Percentiles rank a stretch among this genome's conserved stretches.
These are phyloP conservation scores for Annulohypoxylon moriforme DNA, from an alignment of 495 filamentous ascomycete genomes.

Conservation along the genomic window DNA sequence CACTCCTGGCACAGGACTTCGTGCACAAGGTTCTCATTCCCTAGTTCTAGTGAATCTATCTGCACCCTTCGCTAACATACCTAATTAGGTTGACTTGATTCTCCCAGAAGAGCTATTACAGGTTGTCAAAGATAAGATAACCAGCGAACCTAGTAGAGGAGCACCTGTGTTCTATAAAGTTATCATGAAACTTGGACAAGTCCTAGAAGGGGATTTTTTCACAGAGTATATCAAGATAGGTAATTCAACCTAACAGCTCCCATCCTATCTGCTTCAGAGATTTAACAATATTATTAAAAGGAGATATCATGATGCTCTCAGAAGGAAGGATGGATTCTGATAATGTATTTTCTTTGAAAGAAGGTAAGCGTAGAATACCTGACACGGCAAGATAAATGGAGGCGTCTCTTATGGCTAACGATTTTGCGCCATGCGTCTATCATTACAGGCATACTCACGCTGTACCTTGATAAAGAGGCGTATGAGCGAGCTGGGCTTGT, in stretches of 20 bases:
- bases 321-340: conserved; percentile 84
- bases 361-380: conserved; percentile 62
- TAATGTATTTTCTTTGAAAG: conserved; percentile 77
- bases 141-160: conserved; percentile 43
- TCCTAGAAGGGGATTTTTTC: conserved; percentile 85
- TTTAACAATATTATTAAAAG: conserved; percentile 55
- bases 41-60: conserved; percentile 15
- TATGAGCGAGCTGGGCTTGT: conserved; percentile 88
- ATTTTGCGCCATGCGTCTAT: no score
- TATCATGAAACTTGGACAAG: conserved; percentile 75
- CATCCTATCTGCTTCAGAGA: neutral
- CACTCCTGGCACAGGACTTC: conserved; percentile 74
- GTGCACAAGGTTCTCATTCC: conserved; percentile 75
- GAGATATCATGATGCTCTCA: conserved; percentile 90
- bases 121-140: conserved; percentile 67
- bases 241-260: conserved; percentile 48
- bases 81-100: conserved; percentile 77
- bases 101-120: conserved; percentile 75
- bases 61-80: neutral
- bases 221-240: conserved; percentile 87
- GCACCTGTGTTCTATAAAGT: conserved; percentile 72
- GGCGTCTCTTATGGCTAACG: conserved; percentile 16
- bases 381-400: neutral
- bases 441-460: conserved; percentile 70
- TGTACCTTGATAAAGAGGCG: conserved; percentile 83